Base-by-base conservation (phyloP, 176 grass and related monocot species). In the Panicum miliaceum region DNA sequence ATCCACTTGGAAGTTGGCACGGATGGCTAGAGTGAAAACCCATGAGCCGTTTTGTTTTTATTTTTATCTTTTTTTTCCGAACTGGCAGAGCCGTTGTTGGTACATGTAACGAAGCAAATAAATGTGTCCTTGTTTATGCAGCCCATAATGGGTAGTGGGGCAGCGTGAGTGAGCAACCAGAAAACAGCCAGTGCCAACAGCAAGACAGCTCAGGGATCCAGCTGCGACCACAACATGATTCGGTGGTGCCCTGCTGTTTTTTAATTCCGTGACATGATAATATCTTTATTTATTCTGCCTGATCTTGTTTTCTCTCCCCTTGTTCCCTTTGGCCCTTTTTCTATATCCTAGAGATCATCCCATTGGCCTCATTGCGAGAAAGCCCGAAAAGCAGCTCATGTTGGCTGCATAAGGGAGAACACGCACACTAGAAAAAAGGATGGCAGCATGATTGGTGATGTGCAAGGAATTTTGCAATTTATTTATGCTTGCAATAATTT, bases 161-260 rank as follows among this genome's bases (percentile, higher is more conserved):
- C 64, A 68, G 78, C n/a, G 70, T 18, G 72, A 61, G 63, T 32
- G 50, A 75, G 59, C 78, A 27, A 52, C n/a, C 34, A 72, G 57
- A 83, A 84, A 81, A 65, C 71, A 81, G 70, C 73, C 71, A 40
- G 66, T 79, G 90, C 90, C 90, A 92, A 61, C 83, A 74, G 46
- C 68, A 26, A 8, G 83, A 89, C 90, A 86, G 90, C 79, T 92
- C 83, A 80, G 68, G 60, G 68, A 57, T 86, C 78, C 90, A 86
- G 79, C 86, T 82, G 78, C 82, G 83, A 82, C 86, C 86, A 68
- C 79, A 68, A 6, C 86, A 86, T 81, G 19, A 86, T 83, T 54
- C 77, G 79, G 51, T 89, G 60, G 23, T 64, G 79, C 78, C 86
- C 19, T 25, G 65, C 74, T 80, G 83, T 83, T 79, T 79, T 87